Percentiles rank a stretch among this genome's conserved stretches.
These are phyloP conservation scores for Pilaira anomala DNA, from an alignment of 192 early-diverging fungal species.

Conservation along the genomic window DNA sequence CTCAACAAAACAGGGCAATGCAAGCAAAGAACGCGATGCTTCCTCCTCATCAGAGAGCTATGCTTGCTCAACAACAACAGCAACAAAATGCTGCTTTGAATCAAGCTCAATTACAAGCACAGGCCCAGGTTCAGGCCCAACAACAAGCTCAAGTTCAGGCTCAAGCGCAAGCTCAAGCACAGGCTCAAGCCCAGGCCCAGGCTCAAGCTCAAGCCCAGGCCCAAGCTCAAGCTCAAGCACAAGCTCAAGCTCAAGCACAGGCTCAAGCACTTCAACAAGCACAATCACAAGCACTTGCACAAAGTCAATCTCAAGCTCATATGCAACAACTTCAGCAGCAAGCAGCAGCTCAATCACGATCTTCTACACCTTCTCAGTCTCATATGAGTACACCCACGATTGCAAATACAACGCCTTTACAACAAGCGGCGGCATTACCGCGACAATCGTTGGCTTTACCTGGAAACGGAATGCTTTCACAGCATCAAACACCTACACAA, in stretches of 20 bases:
- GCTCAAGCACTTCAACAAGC: constrained; percentile 5
- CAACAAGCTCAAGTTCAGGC: constrained; percentile 3
- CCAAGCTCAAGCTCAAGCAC: constrained; percentile 11
- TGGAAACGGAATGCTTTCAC: neutral
- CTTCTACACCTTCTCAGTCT: constrained; percentile 1
- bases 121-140: constrained; percentile 1
- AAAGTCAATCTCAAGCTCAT: constrained; percentile 10
- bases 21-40: constrained; percentile 16
- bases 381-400: constrained; percentile 10
- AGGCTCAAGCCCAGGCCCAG: constrained; percentile 29
- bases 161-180: constrained; percentile 22
- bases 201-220: constrained; percentile 21
- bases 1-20: constrained; percentile 10
- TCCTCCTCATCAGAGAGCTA: constrained; percentile 15
- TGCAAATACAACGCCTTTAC: constrained; percentile 9
- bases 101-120: constrained; percentile 18
- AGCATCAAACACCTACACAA: constrained; percentile 14
- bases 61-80: constrained; percentile 19
- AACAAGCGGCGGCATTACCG: neutral
- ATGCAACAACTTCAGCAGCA: neutral
- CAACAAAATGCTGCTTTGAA: neutral
- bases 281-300: constrained; percentile 14
- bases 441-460: constrained; percentile 5
- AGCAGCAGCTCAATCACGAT: neutral
- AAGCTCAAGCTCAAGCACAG: constrained; percentile 16